These are phyloP conservation scores for Penicillium palitans DNA, from an alignment of 2,329 filamentous ascomycete species.

Conservation along the genomic window DNA sequence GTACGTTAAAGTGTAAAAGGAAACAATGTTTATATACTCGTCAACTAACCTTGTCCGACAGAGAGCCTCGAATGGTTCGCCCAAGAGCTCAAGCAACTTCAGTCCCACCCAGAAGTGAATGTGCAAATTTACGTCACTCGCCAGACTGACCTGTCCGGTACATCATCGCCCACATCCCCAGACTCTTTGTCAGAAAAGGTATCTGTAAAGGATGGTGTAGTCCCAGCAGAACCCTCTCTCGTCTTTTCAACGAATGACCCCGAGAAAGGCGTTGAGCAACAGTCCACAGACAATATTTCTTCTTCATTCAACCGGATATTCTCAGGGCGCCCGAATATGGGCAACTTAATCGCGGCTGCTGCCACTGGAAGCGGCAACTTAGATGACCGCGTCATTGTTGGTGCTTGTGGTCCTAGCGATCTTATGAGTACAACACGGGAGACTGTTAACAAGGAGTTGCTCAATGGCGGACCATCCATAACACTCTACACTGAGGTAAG, in stretches of 20 bases:
- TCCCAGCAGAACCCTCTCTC: neutral
- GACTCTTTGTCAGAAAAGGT: neutral
- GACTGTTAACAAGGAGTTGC: neutral
- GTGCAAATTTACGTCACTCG: constrained; percentile 7
- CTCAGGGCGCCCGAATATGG: neutral
- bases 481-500: constrained; percentile 7
- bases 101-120: constrained; percentile 7
- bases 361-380: neutral
- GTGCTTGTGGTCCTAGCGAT: neutral
- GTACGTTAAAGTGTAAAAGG: neutral
- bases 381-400: constrained; percentile 2
- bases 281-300: neutral
- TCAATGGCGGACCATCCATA: neutral
- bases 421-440: neutral
- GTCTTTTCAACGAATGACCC: neutral
- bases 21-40: too few relatives aligned
- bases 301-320: neutral
- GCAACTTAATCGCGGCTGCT: neutral
- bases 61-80: neutral
- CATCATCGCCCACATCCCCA: neutral
- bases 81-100: constrained; percentile 3
- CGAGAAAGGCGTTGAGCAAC: neutral
- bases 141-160: neutral
- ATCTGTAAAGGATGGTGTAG: neutral
- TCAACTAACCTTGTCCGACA: neutral